Conservation (phyloP, 2,329 filamentous ascomycete genomes). For the Beauveria medogensis region DNA sequence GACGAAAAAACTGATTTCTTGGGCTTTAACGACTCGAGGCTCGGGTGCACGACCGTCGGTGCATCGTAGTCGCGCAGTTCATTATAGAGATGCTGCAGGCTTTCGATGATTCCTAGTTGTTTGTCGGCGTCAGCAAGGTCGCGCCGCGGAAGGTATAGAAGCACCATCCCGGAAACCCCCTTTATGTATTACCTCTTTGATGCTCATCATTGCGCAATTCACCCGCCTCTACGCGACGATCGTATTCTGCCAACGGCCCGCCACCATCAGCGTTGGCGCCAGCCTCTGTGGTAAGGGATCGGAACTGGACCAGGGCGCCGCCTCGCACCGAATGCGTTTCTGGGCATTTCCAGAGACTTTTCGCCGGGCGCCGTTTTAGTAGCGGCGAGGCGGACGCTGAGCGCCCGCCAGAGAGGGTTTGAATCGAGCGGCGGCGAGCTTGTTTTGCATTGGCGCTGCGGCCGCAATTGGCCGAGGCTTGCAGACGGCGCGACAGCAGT, state of each 20-base stretch:
- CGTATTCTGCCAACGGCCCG: constrained; percentile 84
- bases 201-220: constrained; percentile 79
- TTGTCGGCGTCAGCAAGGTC: neutral
- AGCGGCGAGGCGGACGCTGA: neutral
- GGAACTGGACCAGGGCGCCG: constrained; percentile 13
- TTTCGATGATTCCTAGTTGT: constrained; percentile 69
- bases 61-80: constrained; percentile 68
- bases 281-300: constrained; percentile 23
- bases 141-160: neutral
- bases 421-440: neutral
- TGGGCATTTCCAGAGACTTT: neutral
- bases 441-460: neutral
- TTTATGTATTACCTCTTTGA: constrained; percentile 60
- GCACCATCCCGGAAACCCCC: too few species aligned
- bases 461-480: constrained; percentile 11
- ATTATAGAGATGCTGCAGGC: constrained; percentile 80
- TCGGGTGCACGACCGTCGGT: constrained; percentile 68
- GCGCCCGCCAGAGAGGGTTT: neutral
- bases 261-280: constrained; percentile 24
- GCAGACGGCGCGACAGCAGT: constrained; percentile 14
- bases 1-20: constrained; percentile 46
- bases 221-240: constrained; percentile 66
- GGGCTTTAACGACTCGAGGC: constrained; percentile 59
- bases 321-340: neutral
- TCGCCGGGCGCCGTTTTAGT: constrained; percentile 8